Evolutionary conservation across 495 filamentous ascomycete genomes (phyloP), one percentile per base, ranked within the genome.

Genomic region (Tricharina praecox): DNA sequence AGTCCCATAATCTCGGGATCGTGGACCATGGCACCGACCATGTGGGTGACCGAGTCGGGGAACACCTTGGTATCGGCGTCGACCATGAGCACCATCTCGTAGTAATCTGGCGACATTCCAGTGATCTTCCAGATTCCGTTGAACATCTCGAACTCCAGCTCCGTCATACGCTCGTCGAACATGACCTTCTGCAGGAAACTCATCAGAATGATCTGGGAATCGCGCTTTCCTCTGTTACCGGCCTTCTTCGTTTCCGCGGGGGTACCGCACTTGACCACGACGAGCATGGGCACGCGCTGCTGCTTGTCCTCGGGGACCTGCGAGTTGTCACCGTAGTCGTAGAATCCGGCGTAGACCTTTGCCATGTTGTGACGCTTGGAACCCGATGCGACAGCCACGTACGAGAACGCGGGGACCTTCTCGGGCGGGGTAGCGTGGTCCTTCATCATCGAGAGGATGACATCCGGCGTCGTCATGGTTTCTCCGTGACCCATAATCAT

Each of bases 161-260:
- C 87, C 3, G 92, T 96, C 92, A 99, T 99, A 30, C 92, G 82
- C 64, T 99, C 92, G 62, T 99, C 92, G 61, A 99, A 99, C 92
- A 99, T 99, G 52, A 99, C 90, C 66, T 99, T 99, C 63, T 99
- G 92, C 55, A 99, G 68, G 73, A 99, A 99, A 16, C 85, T 93
- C 92, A 99, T 99, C 40, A 99, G 66, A 55, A 99, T 88, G 60
- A 99, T 95, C 64, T 99, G 92, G 66, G 82, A 87, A 71, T 99
- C 92, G 62, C 92, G 80, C 68, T 99, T 99, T 57, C 92, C 92
- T 55, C 92, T 76, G 63, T 99, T 99, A 49, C 92, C 92, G 1
- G 92, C 85, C 64, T 96, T 99, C 26, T 79, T 67, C 20, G 74
- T 70, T 64, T 99, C 92, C 23, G 83, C 85, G 15, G 83, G 84